phyloP scores from a whole-genome alignment of 2,329 filamentous ascomycete genomes.

The Colletotrichum horii region DNA sequence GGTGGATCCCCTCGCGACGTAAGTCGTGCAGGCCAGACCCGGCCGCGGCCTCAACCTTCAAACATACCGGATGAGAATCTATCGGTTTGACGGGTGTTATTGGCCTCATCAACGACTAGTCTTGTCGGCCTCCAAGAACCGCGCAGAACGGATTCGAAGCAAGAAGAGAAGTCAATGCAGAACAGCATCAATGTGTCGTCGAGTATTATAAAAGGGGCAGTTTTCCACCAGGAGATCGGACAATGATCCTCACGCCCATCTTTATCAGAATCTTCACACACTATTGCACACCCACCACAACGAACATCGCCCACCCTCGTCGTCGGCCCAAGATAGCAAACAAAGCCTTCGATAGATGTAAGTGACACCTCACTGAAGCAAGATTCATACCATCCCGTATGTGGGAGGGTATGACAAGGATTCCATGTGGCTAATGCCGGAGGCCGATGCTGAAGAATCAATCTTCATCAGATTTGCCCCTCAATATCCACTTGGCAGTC shows the following conservation, averaged over 20 bases:
- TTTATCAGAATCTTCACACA: background rate
- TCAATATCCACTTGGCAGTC: background rate
- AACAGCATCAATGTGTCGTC: too few relatives aligned
- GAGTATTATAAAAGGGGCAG: too few relatives aligned
- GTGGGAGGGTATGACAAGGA: background rate
- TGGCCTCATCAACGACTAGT: background rate
- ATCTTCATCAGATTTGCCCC: background rate
- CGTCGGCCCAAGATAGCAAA: too few relatives aligned
- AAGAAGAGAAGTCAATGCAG: background rate
- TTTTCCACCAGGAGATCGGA: background rate
- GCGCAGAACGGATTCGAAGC: background rate
- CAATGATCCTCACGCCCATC: background rate
- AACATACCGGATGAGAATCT: background rate
- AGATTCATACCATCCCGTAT: background rate
- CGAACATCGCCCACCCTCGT: background rate
- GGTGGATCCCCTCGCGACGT: rapidly evolving
- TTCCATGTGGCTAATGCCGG: background rate
- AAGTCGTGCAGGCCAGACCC: background rate
- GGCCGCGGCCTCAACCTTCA: background rate
- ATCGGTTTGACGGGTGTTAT: background rate
- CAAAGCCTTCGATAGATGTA: too few relatives aligned
- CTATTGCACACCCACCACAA: background rate
- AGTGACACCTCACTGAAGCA: background rate
- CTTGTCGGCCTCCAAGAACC: background rate
- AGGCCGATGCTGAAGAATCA: background rate